Conservation (phyloP, 129 eudicot species). For the Flaveria robusta region DNA sequence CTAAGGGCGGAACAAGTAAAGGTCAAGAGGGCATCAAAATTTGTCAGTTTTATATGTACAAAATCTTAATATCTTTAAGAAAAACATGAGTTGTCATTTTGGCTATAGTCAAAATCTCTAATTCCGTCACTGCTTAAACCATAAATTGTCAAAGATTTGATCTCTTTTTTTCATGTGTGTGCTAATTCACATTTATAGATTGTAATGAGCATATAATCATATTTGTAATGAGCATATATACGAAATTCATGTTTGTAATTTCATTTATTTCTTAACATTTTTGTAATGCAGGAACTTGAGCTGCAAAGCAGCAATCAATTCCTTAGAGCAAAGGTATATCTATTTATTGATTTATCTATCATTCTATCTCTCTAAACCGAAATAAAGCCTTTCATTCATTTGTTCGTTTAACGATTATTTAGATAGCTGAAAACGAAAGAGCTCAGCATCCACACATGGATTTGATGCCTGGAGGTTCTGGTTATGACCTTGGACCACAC, state of each 20-base stretch:
- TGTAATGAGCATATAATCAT: too few relatives aligned
- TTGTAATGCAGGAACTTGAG: constrained; percentile 73
- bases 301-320: constrained; percentile 78
- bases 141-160: too few relatives aligned
- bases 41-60: too few relatives aligned
- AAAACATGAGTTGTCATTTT: too few relatives aligned
- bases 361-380: background rate
- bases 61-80: too few relatives aligned
- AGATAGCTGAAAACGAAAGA: constrained; percentile 90
- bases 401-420: background rate
- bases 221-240: too few relatives aligned
- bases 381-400: background rate
- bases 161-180: too few relatives aligned
- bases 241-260: background rate
- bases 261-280: background rate
- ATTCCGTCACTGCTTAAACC: too few relatives aligned
- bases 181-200: too few relatives aligned
- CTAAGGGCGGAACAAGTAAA: too few relatives aligned
- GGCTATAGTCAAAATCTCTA: too few relatives aligned
- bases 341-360: background rate
- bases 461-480: constrained; percentile 86
- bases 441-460: constrained; percentile 82
- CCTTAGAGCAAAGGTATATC: constrained; percentile 79
- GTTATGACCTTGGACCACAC: constrained; percentile 49
- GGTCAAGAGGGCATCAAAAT: too few relatives aligned